Evolutionary conservation across 305 asterid species (phyloP), one percentile per base, ranked within the genome.

Genomic region (Fraxinus baroniana): DNA sequence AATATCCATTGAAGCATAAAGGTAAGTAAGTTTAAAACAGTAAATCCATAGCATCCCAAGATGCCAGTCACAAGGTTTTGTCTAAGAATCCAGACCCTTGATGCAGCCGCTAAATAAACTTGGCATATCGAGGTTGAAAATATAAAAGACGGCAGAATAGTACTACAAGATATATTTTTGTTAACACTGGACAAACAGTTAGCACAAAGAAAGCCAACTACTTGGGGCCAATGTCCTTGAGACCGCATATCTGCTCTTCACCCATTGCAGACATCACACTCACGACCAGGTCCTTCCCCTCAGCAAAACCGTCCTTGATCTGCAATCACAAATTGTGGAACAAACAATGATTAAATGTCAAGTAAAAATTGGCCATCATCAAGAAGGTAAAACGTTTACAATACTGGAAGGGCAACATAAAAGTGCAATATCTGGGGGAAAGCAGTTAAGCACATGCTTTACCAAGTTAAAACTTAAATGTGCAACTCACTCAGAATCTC

Each of bases 231-330:
- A 94, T 86, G 84, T 92, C 96, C 92, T 91, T 94, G 81, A 94
- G 90, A 36, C 91, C 94, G 76, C 85, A 76, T 79, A 94, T 94
- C 89, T 94, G 98, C 91, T 92, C 98, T 94, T 94, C 98, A 1
- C 97, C 95, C 98, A 92, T 94, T 3, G 98, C 89, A 46, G 93
- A 89, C 98, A 92, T 91, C 66, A 93, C 98, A 52, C 94, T 90
- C 77, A 93, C 97, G 80, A 93, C 95, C 66, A 93, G 89, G 83
- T 93, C 97, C 85, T 93, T 93, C 15, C 98, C 98, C 84, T 89
- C 95, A n/a, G 87, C 88, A 80, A 93, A 93, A 73, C 94, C 97
- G 39, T 90, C 95, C 91, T 93, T 90, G 86, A 93, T 92, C 97
- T 91, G 90, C 77, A 72, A 7, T 7, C 30, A 60, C 32, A 37